These are phyloP conservation scores for Sparassis latifolia DNA, from an alignment of 1,284 basidiomycete genomes.

Conservation along the genomic window DNA sequence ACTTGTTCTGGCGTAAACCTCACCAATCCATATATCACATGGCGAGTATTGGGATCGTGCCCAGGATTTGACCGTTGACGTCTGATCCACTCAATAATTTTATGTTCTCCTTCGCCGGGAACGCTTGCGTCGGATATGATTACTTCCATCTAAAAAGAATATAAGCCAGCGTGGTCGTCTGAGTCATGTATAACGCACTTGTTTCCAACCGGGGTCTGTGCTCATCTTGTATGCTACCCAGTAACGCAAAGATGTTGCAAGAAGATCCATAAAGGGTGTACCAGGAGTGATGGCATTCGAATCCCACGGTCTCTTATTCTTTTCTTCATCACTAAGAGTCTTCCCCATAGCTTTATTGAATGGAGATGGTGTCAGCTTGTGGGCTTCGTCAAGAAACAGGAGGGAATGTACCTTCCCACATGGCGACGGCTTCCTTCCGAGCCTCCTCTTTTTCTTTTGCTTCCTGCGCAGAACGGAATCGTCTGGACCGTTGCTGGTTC, in stretches of 20 bases:
- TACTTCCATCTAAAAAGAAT: slow-evolving; percentile 69
- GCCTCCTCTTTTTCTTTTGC: slow-evolving; percentile 92
- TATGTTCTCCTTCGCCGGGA: slow-evolving; percentile 98
- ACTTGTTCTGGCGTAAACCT: slow-evolving; percentile 18
- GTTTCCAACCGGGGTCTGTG: slow-evolving; percentile 92
- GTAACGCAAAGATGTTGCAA: slow-evolving; percentile 86
- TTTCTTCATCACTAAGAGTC: slow-evolving; percentile 77
- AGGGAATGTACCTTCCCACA: slow-evolving; percentile 71
- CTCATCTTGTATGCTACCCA: slow-evolving; percentile 98
- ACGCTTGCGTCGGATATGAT: slow-evolving; percentile 97
- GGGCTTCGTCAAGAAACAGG: not conserved
- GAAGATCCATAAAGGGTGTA: slow-evolving; percentile 96
- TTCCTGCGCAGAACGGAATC: slow-evolving; percentile 93
- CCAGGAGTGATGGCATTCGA: slow-evolving; percentile 98
- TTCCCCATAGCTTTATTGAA: slow-evolving; percentile 77
- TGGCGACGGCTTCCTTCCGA: slow-evolving; percentile 68
- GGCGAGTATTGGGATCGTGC: slow-evolving; percentile 92
- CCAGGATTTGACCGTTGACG: slow-evolving; percentile 82
- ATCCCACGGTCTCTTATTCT: slow-evolving; percentile 89
- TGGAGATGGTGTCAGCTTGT: too few relatives aligned
- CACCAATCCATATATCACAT: slow-evolving; percentile 97
- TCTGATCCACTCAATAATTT: slow-evolving; percentile 99
- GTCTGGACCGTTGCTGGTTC: slow-evolving; percentile 97
- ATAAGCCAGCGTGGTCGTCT: not conserved
- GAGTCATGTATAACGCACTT: slow-evolving; percentile 39